Evolutionary conservation across 2,329 filamentous ascomycete species (phyloP).

Genomic region (Aspergillus niger): DNA sequence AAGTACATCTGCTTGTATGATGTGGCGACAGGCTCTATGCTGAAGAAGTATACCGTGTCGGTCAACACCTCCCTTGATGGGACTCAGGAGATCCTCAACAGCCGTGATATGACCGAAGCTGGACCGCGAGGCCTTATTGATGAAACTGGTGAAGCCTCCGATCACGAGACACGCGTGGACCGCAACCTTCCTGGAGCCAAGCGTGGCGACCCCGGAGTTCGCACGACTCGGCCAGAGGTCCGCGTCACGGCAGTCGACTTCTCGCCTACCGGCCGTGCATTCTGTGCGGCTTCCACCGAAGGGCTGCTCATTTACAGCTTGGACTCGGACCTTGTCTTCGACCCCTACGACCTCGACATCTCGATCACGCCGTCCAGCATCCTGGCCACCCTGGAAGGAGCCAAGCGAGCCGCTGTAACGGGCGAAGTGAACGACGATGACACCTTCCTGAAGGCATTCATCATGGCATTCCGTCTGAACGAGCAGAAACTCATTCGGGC

Average conservation of each 20-base stretch:
- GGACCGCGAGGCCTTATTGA: slow-evolving; percentile 84
- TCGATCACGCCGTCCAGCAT: slow-evolving; percentile 88
- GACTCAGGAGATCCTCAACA: slow-evolving; percentile 96
- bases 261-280: slow-evolving; percentile 82
- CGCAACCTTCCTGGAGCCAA: slow-evolving; percentile 79
- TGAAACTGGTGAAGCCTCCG: slow-evolving; percentile 82
- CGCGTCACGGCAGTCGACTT: slow-evolving; percentile 83
- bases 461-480: slow-evolving; percentile 97
- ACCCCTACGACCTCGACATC: slow-evolving; percentile 94
- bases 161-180: slow-evolving; percentile 82
- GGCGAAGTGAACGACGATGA: slow-evolving; percentile 69
- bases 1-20: slow-evolving; percentile 99
- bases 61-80: slow-evolving; percentile 94
- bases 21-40: slow-evolving; percentile 83
- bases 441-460: slow-evolving; percentile 79
- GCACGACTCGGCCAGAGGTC: slow-evolving; percentile 77
- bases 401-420: slow-evolving; percentile 35
- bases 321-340: slow-evolving; percentile 81
- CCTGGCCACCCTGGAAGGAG: slow-evolving; percentile 65
- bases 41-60: slow-evolving; percentile 95
- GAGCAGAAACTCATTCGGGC: slow-evolving; percentile 77
- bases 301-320: slow-evolving; percentile 91
- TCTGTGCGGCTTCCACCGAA: slow-evolving; percentile 94
- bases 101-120: slow-evolving; percentile 84
- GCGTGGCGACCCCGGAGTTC: slow-evolving; percentile 78